Evolutionary conservation across 768 basidiomycete genomes (phyloP), one percentile per base, ranked within the genome.

Genomic region (Podaxis sp.): DNA sequence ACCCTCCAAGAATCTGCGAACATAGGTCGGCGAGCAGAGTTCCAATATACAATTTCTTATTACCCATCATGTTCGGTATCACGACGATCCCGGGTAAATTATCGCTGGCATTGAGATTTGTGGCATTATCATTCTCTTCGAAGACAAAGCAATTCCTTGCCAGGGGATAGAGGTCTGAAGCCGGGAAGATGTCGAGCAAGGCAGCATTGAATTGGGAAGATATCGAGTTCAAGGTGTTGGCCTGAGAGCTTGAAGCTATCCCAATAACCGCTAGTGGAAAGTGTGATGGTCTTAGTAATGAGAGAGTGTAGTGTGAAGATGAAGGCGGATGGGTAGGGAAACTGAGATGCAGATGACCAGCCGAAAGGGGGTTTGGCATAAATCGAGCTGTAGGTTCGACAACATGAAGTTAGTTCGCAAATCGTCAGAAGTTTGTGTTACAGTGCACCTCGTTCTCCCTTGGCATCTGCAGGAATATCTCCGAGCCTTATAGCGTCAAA

Each of bases 221-320:
- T 67, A 87, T 80, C 15, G 83, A 76, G 4, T 82, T 72, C 26
- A 86, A 71, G 3, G 85, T 75, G 60, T 86, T 82, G 30, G 78
- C 76, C 64, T 82, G 80, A 11, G 86, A 83, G 68, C 84, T 89
- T 33, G 87, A 83, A 26, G 94, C 87, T 36, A 99, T 82, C 10
- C 96, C 97, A 68, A 99, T 87, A 58, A 96, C 87, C 22, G 90
- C 94, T 17, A 98, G 77, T 2, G 95, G 88, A 64, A 95, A 94
- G 65, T 89, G 87, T 1, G 90, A 95, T 54, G 86, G 85, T 46
- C 87, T 85, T 66, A 98, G 79, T 50, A 96, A 81, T 48, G 89
- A 83, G 50, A 97, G 76, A 6, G 89, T 77, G 11, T 80, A 69
- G 67, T 94, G 87, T 30, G 88, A 83, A 61, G 77, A 80, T n/a